phyloP scores from a whole-genome alignment of 495 filamentous ascomycete genomes.

The Chlorociboria aeruginascens region DNA sequence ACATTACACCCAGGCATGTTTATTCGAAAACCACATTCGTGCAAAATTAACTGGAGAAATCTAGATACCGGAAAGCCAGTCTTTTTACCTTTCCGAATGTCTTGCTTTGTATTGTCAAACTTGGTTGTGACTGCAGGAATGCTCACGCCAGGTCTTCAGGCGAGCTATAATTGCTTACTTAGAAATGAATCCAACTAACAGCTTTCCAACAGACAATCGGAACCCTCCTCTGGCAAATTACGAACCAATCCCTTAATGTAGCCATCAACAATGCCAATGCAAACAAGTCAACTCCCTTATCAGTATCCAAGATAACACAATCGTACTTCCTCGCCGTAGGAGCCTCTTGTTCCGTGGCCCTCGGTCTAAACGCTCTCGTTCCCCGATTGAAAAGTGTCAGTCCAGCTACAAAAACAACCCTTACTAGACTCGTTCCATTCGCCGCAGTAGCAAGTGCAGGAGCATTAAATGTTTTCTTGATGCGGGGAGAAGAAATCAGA shows the following conservation, averaged over 20 bases:
- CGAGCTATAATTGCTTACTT: slow-evolving; percentile 20
- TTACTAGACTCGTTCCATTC: slow-evolving; percentile 82
- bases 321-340: slow-evolving; percentile 89
- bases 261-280: slow-evolving; percentile 95
- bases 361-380: slow-evolving; percentile 84
- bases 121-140: slow-evolving; percentile 95
- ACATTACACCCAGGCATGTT: slow-evolving; percentile 79
- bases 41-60: not conserved
- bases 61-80: slow-evolving; percentile 81
- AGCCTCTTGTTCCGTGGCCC: slow-evolving; percentile 83
- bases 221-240: slow-evolving; percentile 87
- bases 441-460: slow-evolving; percentile 85
- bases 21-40: too few relatives aligned
- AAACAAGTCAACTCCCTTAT: slow-evolving; percentile 87
- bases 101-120: slow-evolving; percentile 86
- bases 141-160: slow-evolving; percentile 75
- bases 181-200: slow-evolving; percentile 11
- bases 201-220: slow-evolving; percentile 56
- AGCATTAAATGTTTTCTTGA: slow-evolving; percentile 89
- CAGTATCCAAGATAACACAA: slow-evolving; percentile 63
- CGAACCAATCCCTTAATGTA: slow-evolving; percentile 96
- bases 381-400: slow-evolving; percentile 68
- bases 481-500: slow-evolving; percentile 92
- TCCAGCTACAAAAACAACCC: slow-evolving; percentile 58
- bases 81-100: slow-evolving; percentile 94